Base-by-base conservation (phyloP, 257 asterid genomes). In the Perilla frutescens region DNA sequence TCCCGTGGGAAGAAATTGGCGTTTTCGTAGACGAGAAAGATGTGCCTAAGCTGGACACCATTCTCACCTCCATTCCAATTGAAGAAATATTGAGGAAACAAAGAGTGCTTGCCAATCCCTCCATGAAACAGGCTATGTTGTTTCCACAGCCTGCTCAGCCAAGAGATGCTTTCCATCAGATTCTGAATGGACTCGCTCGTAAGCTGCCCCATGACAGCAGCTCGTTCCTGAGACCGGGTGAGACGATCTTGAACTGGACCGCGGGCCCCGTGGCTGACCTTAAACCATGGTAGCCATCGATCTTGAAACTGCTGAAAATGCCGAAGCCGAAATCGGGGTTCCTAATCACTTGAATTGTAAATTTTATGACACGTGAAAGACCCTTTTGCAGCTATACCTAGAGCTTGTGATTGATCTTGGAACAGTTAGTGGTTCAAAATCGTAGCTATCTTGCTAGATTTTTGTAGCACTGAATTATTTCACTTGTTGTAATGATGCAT, bases 1-100 rank as follows among this genome's bases (percentile, higher is more conserved):
- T 92, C 57, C 97, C 96, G 11, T 90, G 96, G 96, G 97, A 92
- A 78, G 96, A 92, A 3, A 91, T 91, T 3, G 96, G 96, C 0
- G 92, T 90, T 3, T 89, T 85, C 44, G 90, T 91, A 2, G 90
- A 86, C 2, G 96, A 91, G 62, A 77, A 90, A 59, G 96, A 91
- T 67, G 96, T 91, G 8, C 96, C 96, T 0, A 84, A 83, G 39
- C 77, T 91, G 66, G 96, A 90, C 32, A 84, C 93, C 4, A 88
- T 91, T 36, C 93, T 90, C 68, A 88, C 96, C 48, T 85, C 92
- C 8, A 87, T 91, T 61, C 90, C 87, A 9, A 77, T 85, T 0
- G 84, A 83, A 1, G 96, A 86, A 74, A 83, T 91, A 69, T 44
- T 90, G 47, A 79, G 91, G 68, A 91, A 89, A 69, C 96, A 91